These are phyloP conservation scores for Exophiala phaeomuriformis DNA, from an alignment of 2,329 filamentous ascomycete species.

Conservation along the genomic window DNA sequence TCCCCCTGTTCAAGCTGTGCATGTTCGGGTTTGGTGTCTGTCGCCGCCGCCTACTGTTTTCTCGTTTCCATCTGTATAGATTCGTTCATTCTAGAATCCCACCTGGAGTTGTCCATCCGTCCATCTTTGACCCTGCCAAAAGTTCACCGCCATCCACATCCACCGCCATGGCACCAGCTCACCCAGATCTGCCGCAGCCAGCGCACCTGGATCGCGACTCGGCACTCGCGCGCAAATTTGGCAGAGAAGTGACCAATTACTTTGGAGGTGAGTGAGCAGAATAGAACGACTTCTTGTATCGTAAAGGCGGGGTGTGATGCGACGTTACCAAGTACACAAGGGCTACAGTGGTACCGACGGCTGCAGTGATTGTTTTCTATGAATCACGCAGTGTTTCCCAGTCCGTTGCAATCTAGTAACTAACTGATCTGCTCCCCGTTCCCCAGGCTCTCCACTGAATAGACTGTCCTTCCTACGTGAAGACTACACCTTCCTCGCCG, in stretches of 20 bases:
- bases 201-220: constrained; percentile 54
- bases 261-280: constrained; percentile 39
- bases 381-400: no score
- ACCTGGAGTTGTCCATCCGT: constrained; percentile 9
- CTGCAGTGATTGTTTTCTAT: no score
- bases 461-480: constrained; percentile 44
- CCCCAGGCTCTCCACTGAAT: constrained; percentile 45
- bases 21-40: background rate
- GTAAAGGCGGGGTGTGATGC: no score
- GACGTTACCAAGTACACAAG: no score
- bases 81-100: constrained; percentile 16
- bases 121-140: constrained; percentile 12
- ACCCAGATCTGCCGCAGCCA: constrained; percentile 45
- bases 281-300: no score
- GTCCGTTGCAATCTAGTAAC: no score
- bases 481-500: constrained; percentile 42
- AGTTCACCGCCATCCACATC: background rate
- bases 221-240: constrained; percentile 44
- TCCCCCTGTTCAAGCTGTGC: background rate
- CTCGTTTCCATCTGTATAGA: constrained; percentile 3
- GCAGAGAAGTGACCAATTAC: constrained; percentile 46
- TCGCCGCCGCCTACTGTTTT: background rate
- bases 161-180: constrained; percentile 14
- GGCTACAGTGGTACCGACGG: no score
- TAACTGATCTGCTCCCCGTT: no score